phyloP scores from a whole-genome alignment of 2,329 filamentous ascomycete genomes.

The Botryotinia convoluta region DNA sequence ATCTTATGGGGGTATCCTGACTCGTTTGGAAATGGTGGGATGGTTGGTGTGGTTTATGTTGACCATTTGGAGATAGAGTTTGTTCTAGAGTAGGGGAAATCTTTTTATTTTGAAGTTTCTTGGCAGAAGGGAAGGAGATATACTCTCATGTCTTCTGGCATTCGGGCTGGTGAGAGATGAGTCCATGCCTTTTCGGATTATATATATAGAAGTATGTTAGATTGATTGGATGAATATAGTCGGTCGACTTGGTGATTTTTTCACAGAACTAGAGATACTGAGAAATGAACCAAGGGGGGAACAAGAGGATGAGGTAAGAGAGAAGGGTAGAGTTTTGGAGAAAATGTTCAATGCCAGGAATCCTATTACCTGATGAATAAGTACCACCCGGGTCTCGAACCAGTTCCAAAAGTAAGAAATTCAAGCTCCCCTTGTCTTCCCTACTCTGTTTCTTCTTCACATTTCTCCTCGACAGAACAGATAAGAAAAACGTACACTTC shows the following conservation, averaged over 20 bases:
- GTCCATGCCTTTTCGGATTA: accelerated
- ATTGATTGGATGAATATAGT: neutral
- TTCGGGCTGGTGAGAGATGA: neutral
- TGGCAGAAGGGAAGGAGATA: neutral
- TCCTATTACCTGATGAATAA: neutral
- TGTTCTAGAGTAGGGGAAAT: neutral
- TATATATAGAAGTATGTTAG: accelerated
- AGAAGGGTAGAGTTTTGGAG: neutral
- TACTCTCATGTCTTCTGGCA: neutral
- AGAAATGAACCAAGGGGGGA: neutral
- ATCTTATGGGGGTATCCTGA: neutral
- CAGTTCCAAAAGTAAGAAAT: neutral
- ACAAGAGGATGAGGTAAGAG: neutral
- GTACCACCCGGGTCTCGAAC: neutral
- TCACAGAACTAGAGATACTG: neutral
- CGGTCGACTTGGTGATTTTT: neutral
- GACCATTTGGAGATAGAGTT: neutral
- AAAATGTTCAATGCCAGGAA: neutral
- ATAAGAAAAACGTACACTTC: neutral
- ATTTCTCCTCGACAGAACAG: too few relatives aligned
- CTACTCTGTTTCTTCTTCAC: neutral
- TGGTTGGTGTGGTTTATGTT: neutral
- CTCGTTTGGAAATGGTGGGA: neutral
- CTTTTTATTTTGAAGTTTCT: neutral
- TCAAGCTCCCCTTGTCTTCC: neutral